Conservation (phyloP, 1,139 yeast genomes). For the Pneumocystis oryctolagi region DNA sequence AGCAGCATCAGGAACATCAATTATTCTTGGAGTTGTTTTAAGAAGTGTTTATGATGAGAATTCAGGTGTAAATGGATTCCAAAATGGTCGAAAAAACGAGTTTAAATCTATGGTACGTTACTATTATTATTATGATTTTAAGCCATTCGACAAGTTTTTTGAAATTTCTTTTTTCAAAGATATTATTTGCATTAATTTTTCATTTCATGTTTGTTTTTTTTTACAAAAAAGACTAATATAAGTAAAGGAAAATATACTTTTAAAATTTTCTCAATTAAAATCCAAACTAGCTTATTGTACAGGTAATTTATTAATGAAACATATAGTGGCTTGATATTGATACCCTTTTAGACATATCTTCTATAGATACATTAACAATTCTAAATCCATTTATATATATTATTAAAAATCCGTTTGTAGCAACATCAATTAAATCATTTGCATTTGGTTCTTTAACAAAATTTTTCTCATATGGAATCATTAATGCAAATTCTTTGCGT, state of each 20-base stretch:
- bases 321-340: background rate
- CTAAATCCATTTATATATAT: constrained; percentile 76
- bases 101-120: background rate
- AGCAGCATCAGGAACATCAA: background rate
- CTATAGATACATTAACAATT: constrained; percentile 57
- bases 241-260: background rate
- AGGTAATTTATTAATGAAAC: background rate
- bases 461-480: constrained; percentile 47
- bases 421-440: constrained; percentile 72
- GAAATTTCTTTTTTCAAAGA: background rate
- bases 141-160: background rate
- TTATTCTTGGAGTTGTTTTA: background rate
- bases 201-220: background rate
- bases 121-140: background rate
- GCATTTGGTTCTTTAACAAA: constrained; percentile 67
- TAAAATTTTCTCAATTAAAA: background rate
- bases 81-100: background rate
- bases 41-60: background rate
- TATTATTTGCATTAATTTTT: background rate
- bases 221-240: background rate
- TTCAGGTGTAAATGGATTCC: background rate
- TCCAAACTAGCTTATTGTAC: background rate
- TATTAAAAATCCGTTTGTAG: constrained; percentile 70
- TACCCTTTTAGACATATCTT: constrained; percentile 28
- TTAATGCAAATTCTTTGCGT: constrained; percentile 33